Conservation (phyloP, 495 filamentous ascomycete species). For the Tuber microsphaerosporum region DNA sequence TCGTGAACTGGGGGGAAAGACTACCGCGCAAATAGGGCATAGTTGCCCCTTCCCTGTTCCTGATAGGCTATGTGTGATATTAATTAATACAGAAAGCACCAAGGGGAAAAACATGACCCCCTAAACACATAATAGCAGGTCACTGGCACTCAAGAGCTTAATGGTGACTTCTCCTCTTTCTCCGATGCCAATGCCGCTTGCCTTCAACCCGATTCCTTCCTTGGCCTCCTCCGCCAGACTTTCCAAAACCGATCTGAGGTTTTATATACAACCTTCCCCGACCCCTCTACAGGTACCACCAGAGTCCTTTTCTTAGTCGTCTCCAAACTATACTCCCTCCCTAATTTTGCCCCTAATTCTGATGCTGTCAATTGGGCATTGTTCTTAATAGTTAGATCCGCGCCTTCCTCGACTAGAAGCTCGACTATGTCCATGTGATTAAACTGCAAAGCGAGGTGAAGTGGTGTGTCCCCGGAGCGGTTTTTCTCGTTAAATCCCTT, state of each 20-base stretch:
- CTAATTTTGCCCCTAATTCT: constrained; percentile 59
- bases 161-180: too few species aligned
- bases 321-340: constrained; percentile 60
- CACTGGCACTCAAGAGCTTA: too few species aligned
- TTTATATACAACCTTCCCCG: neutral
- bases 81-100: too few species aligned
- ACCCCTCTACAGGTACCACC: neutral
- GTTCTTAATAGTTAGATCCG: neutral
- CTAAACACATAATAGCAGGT: too few species aligned
- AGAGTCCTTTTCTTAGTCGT: constrained; percentile 32
- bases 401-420: neutral
- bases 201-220: too few species aligned
- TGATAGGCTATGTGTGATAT: too few species aligned
- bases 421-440: neutral
- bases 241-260: neutral
- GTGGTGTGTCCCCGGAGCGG: neutral
- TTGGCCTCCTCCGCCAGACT: neutral
- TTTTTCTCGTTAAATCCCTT: neutral
- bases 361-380: constrained; percentile 23
- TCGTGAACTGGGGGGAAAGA: neutral
- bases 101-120: too few species aligned
- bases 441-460: neutral
- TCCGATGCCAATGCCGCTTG: too few species aligned
- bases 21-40: too few species aligned
- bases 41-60: too few species aligned